phyloP scores from a whole-genome alignment of 768 basidiomycete species.

The Russula brevipes region DNA sequence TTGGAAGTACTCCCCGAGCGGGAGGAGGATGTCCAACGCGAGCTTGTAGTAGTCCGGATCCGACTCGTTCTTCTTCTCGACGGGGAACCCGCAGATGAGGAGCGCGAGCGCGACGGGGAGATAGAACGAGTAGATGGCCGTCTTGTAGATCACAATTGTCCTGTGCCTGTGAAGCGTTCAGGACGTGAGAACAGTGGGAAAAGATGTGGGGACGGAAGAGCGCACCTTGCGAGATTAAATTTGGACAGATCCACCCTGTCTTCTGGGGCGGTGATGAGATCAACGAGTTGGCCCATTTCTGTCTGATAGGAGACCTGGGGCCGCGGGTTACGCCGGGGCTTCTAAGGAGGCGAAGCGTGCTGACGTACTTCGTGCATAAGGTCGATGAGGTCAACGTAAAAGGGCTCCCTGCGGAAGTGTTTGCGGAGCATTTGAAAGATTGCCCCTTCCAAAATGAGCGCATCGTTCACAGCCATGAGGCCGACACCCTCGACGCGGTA shows the following conservation, averaged over 20 bases:
- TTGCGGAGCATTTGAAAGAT: conserved; percentile 88
- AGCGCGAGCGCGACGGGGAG: conserved; percentile 95
- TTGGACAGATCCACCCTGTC: conserved; percentile 78
- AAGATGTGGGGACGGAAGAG: conserved; percentile 1
- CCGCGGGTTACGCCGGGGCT: background rate
- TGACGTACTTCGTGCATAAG: conserved; percentile 75
- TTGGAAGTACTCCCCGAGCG: conserved; percentile 98
- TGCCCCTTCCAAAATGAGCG: conserved; percentile 92
- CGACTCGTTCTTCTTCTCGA: conserved; percentile 41
- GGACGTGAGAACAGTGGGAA: background rate
- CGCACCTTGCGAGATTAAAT: conserved; percentile 81
- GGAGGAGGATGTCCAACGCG: conserved; percentile 77
- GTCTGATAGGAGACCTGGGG: conserved; percentile 71
- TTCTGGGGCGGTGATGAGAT: conserved; percentile 93
- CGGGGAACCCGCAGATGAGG: conserved; percentile 65
- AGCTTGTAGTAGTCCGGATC: conserved; percentile 59
- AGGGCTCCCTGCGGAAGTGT: conserved; percentile 74
- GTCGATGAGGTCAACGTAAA: conserved; percentile 87
- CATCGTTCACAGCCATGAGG: conserved; percentile 90
- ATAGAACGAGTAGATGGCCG: conserved; percentile 97
- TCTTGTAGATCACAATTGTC: conserved; percentile 95
- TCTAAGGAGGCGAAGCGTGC: background rate
- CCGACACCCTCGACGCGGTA: conserved; percentile 67
- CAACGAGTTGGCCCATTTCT: conserved; percentile 93
- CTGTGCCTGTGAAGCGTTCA: conserved; percentile 53